Evolutionary conservation across 371 early-diverging fungal genomes (phyloP).

Genomic region (Massospora cicadina): DNA sequence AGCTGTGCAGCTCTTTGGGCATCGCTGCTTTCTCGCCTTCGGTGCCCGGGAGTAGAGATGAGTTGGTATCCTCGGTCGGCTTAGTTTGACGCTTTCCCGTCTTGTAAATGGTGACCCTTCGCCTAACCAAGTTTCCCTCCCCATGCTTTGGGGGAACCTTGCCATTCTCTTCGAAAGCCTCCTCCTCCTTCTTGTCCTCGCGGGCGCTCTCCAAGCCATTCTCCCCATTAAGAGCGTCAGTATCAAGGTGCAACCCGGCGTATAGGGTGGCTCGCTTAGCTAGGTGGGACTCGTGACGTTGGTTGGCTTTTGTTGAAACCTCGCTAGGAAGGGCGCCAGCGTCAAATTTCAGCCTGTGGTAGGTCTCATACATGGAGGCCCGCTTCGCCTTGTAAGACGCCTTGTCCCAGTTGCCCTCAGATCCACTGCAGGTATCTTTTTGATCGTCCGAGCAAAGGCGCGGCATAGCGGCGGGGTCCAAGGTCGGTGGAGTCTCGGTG

Average conservation of each 20-base stretch:
- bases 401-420: constrained; percentile 1
- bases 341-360: neutral
- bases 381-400: constrained; percentile 4
- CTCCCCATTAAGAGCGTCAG: neutral
- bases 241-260: neutral
- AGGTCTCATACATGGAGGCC: constrained; percentile 11
- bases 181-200: neutral
- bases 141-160: neutral
- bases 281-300: neutral
- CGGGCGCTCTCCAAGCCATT: neutral
- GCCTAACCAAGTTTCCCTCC: neutral
- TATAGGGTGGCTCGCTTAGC: constrained; percentile 4
- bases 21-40: neutral
- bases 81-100: neutral
- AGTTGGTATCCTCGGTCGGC: neutral
- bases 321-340: neutral
- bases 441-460: neutral
- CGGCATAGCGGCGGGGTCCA: neutral
- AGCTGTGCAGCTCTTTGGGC: neutral
- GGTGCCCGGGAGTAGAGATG: neutral
- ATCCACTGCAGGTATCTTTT: neutral
- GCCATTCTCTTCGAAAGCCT: neutral
- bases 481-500: neutral
- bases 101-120: constrained; percentile 4
- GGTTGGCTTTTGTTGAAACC: neutral